phyloP scores from a whole-genome alignment of 1,284 basidiomycete genomes.

The Uromyces viciae-fabae region DNA sequence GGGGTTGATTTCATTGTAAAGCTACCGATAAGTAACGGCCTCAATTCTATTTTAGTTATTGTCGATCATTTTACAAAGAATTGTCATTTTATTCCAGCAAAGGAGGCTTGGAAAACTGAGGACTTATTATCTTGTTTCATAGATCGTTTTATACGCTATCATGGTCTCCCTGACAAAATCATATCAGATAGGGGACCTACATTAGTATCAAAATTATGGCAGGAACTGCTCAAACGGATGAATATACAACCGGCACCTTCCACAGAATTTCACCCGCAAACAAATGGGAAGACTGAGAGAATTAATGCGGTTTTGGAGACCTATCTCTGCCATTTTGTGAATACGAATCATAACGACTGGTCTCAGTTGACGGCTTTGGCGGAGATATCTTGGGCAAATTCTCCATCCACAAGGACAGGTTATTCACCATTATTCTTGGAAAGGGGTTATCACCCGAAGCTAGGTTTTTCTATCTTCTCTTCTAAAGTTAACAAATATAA shows the following conservation, averaged over 20 bases:
- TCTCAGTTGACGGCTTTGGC: constrained; percentile 48
- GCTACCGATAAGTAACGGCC: not conserved
- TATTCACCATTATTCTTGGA: too few species aligned
- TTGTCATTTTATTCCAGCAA: not conserved
- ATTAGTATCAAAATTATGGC: not conserved
- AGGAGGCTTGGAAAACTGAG: not conserved
- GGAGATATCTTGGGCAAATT: too few species aligned
- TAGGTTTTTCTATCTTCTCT: too few species aligned
- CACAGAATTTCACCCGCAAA: constrained; percentile 20
- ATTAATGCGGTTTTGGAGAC: not conserved
- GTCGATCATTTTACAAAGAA: not conserved
- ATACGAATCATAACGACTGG: constrained; percentile 49
- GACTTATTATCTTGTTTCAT: not conserved
- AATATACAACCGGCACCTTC: not conserved
- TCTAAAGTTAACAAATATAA: too few species aligned
- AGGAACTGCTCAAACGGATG: not conserved
- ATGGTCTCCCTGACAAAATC: constrained; percentile 6
- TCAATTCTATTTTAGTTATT: not conserved
- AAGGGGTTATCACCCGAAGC: too few species aligned
- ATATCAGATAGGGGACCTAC: not conserved
- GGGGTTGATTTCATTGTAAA: not conserved
- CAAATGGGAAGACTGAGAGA: constrained; percentile 14
- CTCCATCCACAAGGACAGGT: too few species aligned
- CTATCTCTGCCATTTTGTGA: constrained; percentile 47
- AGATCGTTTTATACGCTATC: not conserved